Evolutionary conservation across 2,329 filamentous ascomycete species (phyloP).

Genomic region (Phyllosticta ampelicida): DNA sequence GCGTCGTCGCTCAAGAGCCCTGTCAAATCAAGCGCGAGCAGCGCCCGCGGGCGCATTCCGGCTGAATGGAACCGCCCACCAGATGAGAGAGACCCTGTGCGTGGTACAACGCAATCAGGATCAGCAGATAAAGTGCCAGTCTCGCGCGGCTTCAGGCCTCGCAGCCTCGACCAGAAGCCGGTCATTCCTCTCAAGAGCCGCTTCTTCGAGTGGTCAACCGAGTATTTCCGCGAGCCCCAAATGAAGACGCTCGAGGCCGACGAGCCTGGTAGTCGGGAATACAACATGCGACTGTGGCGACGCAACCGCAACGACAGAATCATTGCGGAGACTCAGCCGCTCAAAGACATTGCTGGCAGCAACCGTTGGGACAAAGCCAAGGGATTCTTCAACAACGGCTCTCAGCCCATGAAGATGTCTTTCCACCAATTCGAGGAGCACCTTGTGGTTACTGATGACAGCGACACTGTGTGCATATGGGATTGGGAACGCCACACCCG

Average conservation of each 20-base stretch:
- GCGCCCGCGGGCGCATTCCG: slow-evolving; percentile 40
- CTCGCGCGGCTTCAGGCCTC: slow-evolving; percentile 62
- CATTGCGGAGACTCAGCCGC: slow-evolving; percentile 81
- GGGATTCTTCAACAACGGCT: slow-evolving; percentile 77
- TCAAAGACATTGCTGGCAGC: slow-evolving; percentile 77
- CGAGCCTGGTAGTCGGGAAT: slow-evolving; percentile 90
- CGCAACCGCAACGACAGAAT: slow-evolving; percentile 87
- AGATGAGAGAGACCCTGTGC: slow-evolving; percentile 61
- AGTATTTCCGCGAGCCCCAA: slow-evolving; percentile 94
- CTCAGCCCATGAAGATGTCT: slow-evolving; percentile 83
- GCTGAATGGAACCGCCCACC: slow-evolving; percentile 55
- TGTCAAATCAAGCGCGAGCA: not conserved
- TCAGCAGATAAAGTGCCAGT: slow-evolving; percentile 65
- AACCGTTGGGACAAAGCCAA: slow-evolving; percentile 79
- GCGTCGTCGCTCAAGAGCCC: slow-evolving; percentile 12
- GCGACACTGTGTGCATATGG: slow-evolving; percentile 81
- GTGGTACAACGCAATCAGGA: slow-evolving; percentile 55
- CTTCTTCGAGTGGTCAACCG: slow-evolving; percentile 91
- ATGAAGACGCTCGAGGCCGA: slow-evolving; percentile 96
- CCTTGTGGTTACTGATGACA: slow-evolving; percentile 83
- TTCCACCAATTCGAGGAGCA: slow-evolving; percentile 98
- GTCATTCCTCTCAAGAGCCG: slow-evolving; percentile 66
- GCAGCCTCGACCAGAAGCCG: slow-evolving; percentile 48
- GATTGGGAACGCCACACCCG: slow-evolving; percentile 75
- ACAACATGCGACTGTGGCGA: slow-evolving; percentile 90